Conservation (phyloP, 768 basidiomycete species). For the Podaxis sp. region DNA sequence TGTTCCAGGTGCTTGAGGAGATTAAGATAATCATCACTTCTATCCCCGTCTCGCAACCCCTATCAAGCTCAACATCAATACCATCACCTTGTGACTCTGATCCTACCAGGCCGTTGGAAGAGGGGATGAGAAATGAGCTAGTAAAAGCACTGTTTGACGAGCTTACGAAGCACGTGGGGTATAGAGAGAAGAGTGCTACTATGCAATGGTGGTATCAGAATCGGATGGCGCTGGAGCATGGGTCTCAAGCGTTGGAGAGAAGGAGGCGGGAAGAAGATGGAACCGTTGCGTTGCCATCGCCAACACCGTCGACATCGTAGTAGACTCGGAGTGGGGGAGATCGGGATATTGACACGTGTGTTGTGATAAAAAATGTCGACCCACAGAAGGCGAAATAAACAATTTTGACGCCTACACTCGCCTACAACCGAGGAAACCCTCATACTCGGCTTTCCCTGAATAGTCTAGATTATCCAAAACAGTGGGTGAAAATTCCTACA, state of each 20-base stretch:
- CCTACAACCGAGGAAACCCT: no score
- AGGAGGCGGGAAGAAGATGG: not conserved
- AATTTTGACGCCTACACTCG: no score
- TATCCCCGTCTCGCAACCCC: slow-evolving; percentile 24
- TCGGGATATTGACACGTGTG: no score
- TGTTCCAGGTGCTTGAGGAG: slow-evolving; percentile 54
- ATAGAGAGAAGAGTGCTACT: slow-evolving; percentile 64
- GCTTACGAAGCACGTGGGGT: slow-evolving; percentile 63
- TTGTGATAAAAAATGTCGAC: no score
- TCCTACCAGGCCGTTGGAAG: slow-evolving; percentile 7
- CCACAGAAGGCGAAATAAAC: no score
- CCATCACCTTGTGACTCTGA: slow-evolving; percentile 1
- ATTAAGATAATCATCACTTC: slow-evolving; percentile 36
- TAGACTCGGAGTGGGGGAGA: no score
- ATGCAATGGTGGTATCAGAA: slow-evolving; percentile 76
- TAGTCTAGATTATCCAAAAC: no score
- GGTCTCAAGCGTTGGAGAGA: no score
- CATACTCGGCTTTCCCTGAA: no score
- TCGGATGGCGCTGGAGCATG: slow-evolving; percentile 18
- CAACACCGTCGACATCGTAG: no score
- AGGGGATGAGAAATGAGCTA: slow-evolving; percentile 41
- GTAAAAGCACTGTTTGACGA: slow-evolving; percentile 60
- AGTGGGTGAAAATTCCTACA: no score
- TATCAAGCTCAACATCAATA: slow-evolving; percentile 14
- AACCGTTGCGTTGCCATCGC: not conserved